Conservation (phyloP, 2,329 filamentous ascomycete genomes). For the Fusarium decemcellulare region DNA sequence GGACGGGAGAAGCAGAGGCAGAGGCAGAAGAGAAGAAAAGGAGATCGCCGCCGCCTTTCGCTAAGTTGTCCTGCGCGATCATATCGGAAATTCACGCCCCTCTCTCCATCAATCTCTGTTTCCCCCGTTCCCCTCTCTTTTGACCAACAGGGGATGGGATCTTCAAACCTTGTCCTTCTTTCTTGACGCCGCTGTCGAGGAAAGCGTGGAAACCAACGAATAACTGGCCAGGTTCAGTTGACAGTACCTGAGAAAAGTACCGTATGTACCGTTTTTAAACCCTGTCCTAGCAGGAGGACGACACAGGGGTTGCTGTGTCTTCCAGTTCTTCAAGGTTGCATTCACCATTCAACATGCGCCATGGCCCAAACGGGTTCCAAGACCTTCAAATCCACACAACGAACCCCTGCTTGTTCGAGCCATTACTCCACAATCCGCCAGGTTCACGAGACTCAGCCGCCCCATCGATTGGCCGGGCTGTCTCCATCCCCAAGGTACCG, state of each 20-base stretch:
- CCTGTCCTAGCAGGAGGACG: constrained; percentile 22
- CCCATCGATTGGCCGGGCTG: constrained; percentile 43
- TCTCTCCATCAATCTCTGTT: constrained; percentile 18
- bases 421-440: constrained; percentile 43
- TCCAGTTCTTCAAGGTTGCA: constrained; percentile 40
- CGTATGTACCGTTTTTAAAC: constrained; percentile 38
- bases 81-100: constrained; percentile 22
- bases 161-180: constrained; percentile 44
- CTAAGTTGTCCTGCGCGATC: constrained; percentile 1
- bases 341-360: constrained; percentile 39
- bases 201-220: constrained; percentile 25
- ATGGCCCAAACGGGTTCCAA: constrained; percentile 43
- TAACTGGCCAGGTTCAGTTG: constrained; percentile 8
- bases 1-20: too few relatives aligned
- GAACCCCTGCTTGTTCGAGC: constrained; percentile 44
- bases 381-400: constrained; percentile 41
- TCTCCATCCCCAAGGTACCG: constrained; percentile 42
- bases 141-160: constrained; percentile 43
- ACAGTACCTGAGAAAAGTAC: constrained; percentile 34
- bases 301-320: constrained; percentile 25
- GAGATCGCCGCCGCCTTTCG: not conserved
- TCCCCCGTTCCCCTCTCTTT: constrained; percentile 29
- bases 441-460: constrained; percentile 44
- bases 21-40: not conserved
- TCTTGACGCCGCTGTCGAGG: constrained; percentile 24